Base-by-base conservation (phyloP, 2,329 filamentous ascomycete species). In the Exophiala aquamarina region DNA sequence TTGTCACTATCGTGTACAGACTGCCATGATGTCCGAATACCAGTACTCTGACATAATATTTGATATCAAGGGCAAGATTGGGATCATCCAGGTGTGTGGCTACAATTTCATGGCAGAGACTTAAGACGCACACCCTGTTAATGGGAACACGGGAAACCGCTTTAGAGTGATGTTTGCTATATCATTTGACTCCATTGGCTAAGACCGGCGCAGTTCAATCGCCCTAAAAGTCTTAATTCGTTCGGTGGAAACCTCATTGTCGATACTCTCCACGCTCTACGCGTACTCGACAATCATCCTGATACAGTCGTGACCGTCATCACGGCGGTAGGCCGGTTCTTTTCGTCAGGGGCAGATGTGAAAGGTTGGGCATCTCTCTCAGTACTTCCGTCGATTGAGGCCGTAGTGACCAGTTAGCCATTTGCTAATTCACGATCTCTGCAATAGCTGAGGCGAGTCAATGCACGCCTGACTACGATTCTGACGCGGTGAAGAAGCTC, bases 281-380 rank as follows among this genome's bases (percentile, higher is more conserved):
- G 71, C 45, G 64, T 67, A 20, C 62, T 75, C 3, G 65, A 75
- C 52, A 63, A 70, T 20, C 63, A 75, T 52, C 71, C 73, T 3
- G 65, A 70, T 21, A 76, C 73, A 3, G 57, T 75, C 13, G 74
- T 76, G 55, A 76, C 73, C 2, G 72, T 76, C 1, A 49, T 75
- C 4, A 76, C 73, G 1, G 73, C 73, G n/a, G 71, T 72, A 50
- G 73, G 73, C 2, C 61, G 72, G 8, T 76, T 75, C 59, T 76
- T 76, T 55, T 72, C 68, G 15, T 68, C 72, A 0, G 73, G 73
- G 15, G 72, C 73, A 17, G 73, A 76, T 63, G 67, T 75, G 1
- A 68, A 63, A 55, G 65, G 68, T 59, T 50, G 14, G 52, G 18
- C 18, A 14, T 13, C 19, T 21, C 21, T 31, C 6, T 11, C 23